Conservation (phyloP, 257 asterid genomes). For the Scutellaria minor region DNA sequence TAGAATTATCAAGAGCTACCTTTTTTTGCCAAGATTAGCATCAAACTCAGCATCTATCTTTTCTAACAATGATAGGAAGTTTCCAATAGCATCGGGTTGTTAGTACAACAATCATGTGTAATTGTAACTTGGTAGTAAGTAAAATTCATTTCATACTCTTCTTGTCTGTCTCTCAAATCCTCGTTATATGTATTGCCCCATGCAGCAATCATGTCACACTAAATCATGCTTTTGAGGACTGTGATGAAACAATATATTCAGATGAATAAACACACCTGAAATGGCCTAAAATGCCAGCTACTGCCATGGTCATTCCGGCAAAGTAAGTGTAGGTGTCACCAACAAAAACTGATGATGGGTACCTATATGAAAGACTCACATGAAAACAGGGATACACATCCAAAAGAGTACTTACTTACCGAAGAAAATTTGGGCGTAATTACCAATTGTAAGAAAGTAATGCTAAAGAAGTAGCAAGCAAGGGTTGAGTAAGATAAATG, state of each 20-base stretch:
- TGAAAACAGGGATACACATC: slow-evolving; percentile 25
- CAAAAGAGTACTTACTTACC: not conserved
- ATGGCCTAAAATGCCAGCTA: slow-evolving; percentile 87
- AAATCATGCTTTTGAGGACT: not conserved
- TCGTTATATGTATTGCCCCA: too few relatives aligned
- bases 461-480: slow-evolving; percentile 92
- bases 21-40: too few relatives aligned
- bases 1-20: not conserved
- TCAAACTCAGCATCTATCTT: not conserved
- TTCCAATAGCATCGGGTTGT: not conserved
- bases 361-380: slow-evolving; percentile 51
- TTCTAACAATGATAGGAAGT: not conserved
- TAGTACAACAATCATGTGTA: too few relatives aligned
- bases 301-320: slow-evolving; percentile 96
- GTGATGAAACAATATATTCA: not conserved
- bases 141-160: slow-evolving; percentile 6
- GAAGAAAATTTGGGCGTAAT: slow-evolving; percentile 27
- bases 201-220: not conserved
- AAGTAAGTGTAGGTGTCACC: slow-evolving; percentile 89
- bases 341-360: slow-evolving; percentile 87
- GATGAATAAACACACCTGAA: slow-evolving; percentile 58
- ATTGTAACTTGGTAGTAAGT: not conserved
- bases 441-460: slow-evolving; percentile 92
- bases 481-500: slow-evolving; percentile 84
- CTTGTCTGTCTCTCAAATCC: not conserved